Conservation (phyloP, 805 yeast genomes). For the Ogataea parapolymorpha region DNA sequence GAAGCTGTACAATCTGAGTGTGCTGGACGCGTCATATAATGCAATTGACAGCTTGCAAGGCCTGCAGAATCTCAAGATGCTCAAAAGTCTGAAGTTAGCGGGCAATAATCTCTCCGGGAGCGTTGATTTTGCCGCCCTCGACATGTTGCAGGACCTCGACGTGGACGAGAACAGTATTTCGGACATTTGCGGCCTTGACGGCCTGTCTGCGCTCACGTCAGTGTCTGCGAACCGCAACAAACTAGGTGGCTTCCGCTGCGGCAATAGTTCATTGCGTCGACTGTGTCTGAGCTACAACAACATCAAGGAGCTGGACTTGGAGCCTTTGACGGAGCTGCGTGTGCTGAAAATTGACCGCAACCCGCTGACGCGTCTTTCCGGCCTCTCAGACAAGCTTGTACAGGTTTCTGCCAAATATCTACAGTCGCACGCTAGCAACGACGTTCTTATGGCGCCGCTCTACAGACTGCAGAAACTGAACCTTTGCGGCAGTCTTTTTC, state of each 20-base stretch:
- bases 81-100: conserved; percentile 40
- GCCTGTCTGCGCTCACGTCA: conserved; percentile 34
- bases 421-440: conserved; percentile 19
- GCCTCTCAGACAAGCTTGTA: conserved; percentile 36
- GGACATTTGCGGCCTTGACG: conserved; percentile 35
- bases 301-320: conserved; percentile 33
- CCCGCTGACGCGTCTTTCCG: conserved; percentile 24
- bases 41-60: conserved; percentile 36
- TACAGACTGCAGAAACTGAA: conserved; percentile 35
- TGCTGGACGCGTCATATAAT: conserved; percentile 39
- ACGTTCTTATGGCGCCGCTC: conserved; percentile 16
- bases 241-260: conserved; percentile 27
- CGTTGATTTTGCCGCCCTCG: conserved; percentile 37
- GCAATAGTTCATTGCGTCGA: conserved; percentile 34
- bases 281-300: conserved; percentile 38
- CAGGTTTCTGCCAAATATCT: conserved; percentile 40
- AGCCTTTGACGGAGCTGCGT: conserved; percentile 37
- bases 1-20: conserved; percentile 41
- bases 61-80: conserved; percentile 36
- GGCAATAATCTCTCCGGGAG: conserved; percentile 39
- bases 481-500: conserved; percentile 29
- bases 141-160: conserved; percentile 42
- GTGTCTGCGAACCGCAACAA: conserved; percentile 43
- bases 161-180: conserved; percentile 41
- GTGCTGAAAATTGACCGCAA: conserved; percentile 45